Evolutionary conservation across 2,329 filamentous ascomycete species (phyloP).

Genomic region (Penicillium sclerotiorum): DNA sequence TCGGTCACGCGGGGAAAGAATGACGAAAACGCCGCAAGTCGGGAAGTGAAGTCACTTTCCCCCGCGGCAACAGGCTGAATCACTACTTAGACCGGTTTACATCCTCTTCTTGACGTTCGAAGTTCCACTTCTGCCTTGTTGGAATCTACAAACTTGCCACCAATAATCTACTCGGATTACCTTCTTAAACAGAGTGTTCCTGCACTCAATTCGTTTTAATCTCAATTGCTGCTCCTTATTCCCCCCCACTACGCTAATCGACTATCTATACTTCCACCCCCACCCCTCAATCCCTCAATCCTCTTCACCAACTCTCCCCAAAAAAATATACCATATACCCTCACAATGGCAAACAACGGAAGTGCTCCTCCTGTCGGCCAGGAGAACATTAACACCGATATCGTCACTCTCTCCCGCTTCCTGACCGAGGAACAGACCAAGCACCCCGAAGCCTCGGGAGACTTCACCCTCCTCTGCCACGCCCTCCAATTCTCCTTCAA

Average conservation of each 20-base stretch:
- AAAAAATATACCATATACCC: no score
- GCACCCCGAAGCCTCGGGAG: conserved; percentile 91
- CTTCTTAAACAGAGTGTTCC: no score
- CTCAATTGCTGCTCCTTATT: no score
- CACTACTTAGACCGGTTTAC: conserved; percentile 26
- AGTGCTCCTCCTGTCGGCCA: conserved; percentile 57
- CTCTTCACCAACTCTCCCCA: conserved; percentile 1
- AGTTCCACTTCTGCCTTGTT: conserved; percentile 10
- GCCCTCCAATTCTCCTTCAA: conserved; percentile 99
- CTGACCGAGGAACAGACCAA: conserved; percentile 95
- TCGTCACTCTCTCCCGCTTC: conserved; percentile 92
- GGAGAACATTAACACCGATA: conserved; percentile 92
- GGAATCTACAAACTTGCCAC: conserved; percentile 4
- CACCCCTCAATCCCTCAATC: conserved; percentile 3
- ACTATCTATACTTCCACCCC: background rate
- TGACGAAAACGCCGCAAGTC: conserved; percentile 23
- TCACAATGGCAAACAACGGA: conserved; percentile 47
- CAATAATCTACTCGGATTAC: background rate
- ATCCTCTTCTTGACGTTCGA: conserved; percentile 20
- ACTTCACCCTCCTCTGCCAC: conserved; percentile 98
- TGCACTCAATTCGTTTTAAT: no score
- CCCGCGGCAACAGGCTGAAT: conserved; percentile 6
- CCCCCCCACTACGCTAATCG: no score
- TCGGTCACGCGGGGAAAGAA: conserved; percentile 26
- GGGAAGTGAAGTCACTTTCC: conserved; percentile 17